These are phyloP conservation scores for Camellia oleifera DNA, from an alignment of 179 eudicot genomes.

Conservation along the genomic window DNA sequence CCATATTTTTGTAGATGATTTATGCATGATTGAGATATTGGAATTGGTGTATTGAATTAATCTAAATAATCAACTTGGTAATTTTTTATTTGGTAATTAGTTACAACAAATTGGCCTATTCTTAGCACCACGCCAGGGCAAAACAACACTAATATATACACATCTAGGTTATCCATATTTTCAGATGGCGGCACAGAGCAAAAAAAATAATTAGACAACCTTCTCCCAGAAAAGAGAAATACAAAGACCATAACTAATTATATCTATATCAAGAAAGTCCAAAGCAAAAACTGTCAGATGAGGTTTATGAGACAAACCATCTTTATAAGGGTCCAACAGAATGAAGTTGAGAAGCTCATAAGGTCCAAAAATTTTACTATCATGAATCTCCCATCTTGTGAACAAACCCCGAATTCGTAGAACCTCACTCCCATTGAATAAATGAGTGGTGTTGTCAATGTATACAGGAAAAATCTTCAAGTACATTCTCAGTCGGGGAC, in stretches of 20 bases:
- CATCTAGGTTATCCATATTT: too few species aligned
- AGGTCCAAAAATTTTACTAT: conserved; percentile 66
- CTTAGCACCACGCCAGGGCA: neutral
- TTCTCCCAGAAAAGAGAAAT: neutral
- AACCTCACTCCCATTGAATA: conserved; percentile 63
- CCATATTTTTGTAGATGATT: too few species aligned
- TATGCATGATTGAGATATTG: too few species aligned
- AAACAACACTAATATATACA: neutral
- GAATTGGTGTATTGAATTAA: too few species aligned
- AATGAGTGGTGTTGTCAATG: conserved; percentile 20
- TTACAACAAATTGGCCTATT: too few species aligned
- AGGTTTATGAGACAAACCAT: conserved; percentile 40
- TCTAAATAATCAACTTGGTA: too few species aligned
- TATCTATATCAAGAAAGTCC: neutral
- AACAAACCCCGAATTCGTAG: conserved; percentile 50
- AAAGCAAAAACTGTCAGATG: neutral
- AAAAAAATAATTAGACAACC: neutral
- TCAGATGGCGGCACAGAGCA: neutral
- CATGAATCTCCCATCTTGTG: conserved; percentile 60
- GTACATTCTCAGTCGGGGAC: conserved; percentile 68
- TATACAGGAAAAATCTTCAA: conserved; percentile 66
- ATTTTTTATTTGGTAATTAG: too few species aligned
- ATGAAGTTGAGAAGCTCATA: conserved; percentile 67
- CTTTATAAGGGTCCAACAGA: conserved; percentile 49
- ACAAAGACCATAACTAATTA: neutral